Percentiles rank a stretch among this genome's conserved stretches.
These are phyloP conservation scores for Epichloe aotearoae DNA, from an alignment of 2,329 filamentous ascomycete genomes.

Conservation along the genomic window DNA sequence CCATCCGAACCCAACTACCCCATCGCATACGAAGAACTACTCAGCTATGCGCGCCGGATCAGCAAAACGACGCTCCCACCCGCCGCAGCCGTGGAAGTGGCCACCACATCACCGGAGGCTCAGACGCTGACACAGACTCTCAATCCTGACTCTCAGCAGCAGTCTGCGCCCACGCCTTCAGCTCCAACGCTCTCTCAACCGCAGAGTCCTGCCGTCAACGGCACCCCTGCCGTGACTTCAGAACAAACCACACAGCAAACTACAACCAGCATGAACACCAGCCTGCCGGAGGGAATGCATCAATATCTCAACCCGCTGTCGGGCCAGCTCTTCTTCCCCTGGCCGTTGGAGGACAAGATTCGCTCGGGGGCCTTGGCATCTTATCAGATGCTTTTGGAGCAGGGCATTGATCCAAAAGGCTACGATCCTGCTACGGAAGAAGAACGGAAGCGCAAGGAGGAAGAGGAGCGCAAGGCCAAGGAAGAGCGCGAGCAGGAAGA, in stretches of 20 bases:
- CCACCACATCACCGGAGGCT: slow-evolving; percentile 16
- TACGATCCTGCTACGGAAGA: slow-evolving; percentile 45
- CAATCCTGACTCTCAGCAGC: slow-evolving; percentile 16
- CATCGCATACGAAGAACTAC: slow-evolving; percentile 59
- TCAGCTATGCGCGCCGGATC: slow-evolving; percentile 67
- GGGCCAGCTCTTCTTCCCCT: slow-evolving; percentile 56
- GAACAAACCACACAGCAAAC: slow-evolving; percentile 22
- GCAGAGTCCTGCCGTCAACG: slow-evolving; percentile 17
- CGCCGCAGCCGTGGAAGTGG: slow-evolving; percentile 32
- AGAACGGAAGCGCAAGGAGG: slow-evolving; percentile 35
- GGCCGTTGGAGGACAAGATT: slow-evolving; percentile 61
- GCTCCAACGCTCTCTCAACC: slow-evolving; percentile 21
- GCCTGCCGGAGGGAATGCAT: slow-evolving; percentile 34
- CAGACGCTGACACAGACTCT: slow-evolving; percentile 12
- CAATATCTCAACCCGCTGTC: slow-evolving; percentile 42
- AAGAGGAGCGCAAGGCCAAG: slow-evolving; percentile 32
- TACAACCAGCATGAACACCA: slow-evolving; percentile 21
- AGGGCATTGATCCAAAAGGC: slow-evolving; percentile 46
- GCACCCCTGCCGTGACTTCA: slow-evolving; percentile 13
- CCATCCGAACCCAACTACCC: slow-evolving; percentile 36
- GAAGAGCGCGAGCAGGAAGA: slow-evolving; percentile 35
- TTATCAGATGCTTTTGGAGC: slow-evolving; percentile 47
- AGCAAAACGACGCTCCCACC: slow-evolving; percentile 67
- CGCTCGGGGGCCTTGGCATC: slow-evolving; percentile 52
- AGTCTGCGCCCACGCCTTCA: slow-evolving; percentile 18